Evolutionary conservation across 305 asterid genomes (phyloP).

Genomic region (Plantago coronopus): DNA sequence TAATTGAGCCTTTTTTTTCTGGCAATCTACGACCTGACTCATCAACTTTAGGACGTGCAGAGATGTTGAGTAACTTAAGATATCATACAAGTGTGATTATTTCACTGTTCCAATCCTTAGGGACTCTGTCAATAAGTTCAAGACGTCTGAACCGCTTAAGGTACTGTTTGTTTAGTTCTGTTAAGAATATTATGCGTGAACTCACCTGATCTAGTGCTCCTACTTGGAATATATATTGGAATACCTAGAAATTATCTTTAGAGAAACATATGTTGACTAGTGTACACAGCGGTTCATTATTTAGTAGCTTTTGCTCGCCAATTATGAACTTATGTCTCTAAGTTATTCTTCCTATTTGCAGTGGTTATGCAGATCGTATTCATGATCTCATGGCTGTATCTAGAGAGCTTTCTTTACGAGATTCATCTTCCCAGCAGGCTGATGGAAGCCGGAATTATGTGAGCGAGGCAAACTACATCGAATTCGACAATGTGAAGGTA

Average conservation of each 20-base stretch:
- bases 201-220: too few relatives aligned
- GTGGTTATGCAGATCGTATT: conserved; percentile 99
- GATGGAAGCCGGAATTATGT: conserved; percentile 85
- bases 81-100: conserved; percentile 97
- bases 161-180: conserved; percentile 41
- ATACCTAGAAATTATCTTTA: too few relatives aligned
- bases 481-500: conserved; percentile 93
- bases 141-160: conserved; percentile 95
- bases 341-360: conserved; percentile 39
- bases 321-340: conserved; percentile 14
- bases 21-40: conserved; percentile 87
- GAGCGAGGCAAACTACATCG: conserved; percentile 90
- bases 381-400: conserved; percentile 90
- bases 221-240: too few relatives aligned
- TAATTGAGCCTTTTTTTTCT: conserved; percentile 96
- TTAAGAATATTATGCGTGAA: conserved; percentile 9
- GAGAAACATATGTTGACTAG: background rate
- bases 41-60: conserved; percentile 97
- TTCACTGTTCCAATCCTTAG: conserved; percentile 90
- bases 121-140: conserved; percentile 95
- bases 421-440: conserved; percentile 62
- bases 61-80: conserved; percentile 98
- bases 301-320: background rate
- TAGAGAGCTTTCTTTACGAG: conserved; percentile 70
- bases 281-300: background rate